Evolutionary conservation across 176 grass and related monocot genomes (phyloP), one percentile per base, ranked within the genome.

Genomic region (Triticum timopheevii): DNA sequence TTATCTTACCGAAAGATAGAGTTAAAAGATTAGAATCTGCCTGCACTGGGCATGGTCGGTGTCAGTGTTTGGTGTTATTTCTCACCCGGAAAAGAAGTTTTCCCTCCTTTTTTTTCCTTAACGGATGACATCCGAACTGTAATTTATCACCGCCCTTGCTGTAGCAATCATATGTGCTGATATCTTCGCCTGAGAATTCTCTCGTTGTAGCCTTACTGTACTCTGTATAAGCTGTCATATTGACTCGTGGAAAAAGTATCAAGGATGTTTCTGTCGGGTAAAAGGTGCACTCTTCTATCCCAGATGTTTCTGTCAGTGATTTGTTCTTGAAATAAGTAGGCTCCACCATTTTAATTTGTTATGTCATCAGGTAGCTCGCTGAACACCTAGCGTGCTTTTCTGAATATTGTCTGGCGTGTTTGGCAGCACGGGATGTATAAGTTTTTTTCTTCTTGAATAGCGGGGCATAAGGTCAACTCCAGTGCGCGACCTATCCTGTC

Each of bases 1-100:
- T 82, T 86, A 61, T 86, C 20, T 56, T 87, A 77, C 73, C 74
- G 24, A 73, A 73, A 66, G 56, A 79, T 90, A 70, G 39, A 73
- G 52, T 65, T 86, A 77, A 88, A 83, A 52, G 49, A 70, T 88
- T 88, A 88, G 86, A 78, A 65, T 52, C 64, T 83, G 86, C 80
- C 64, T 56, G 75, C 89, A 76, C 59, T 8, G 20, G 17, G 4
- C 61, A 47, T 52, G 16, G 33, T 65, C 54, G n/a, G 24, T 78
- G 65, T 69, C 61, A 52, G 34, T 59, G 45, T 75, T 36, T 78
- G 47, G 88, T 70, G 83, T 73, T 77, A 81, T 61, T 81, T 86
- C 62, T 69, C 54, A 86, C 78, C 49, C 2, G 59, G 85, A 66
- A 87, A 87, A 73, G 65, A 73, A 82, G n/a, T 59, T 90, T 73